phyloP scores from a whole-genome alignment of 345 rosid genomes.

The Lepidium sativum region DNA sequence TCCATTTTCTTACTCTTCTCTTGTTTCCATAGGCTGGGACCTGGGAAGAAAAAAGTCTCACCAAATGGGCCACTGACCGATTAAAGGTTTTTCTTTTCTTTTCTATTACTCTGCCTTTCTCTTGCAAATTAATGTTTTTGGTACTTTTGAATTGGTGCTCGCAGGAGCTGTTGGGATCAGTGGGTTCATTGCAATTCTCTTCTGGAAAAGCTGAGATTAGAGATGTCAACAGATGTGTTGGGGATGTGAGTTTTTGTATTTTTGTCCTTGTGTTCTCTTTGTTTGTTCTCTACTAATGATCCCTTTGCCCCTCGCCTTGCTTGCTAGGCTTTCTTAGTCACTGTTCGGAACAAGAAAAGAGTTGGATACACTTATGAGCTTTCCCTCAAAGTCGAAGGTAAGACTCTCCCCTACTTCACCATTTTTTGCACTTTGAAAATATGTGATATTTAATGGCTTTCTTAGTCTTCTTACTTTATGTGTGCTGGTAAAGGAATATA shows the following conservation, averaged over 20 bases:
- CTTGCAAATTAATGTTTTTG: neutral
- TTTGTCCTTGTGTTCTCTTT: neutral
- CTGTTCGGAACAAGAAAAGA: conserved; percentile 82
- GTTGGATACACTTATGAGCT: conserved; percentile 84
- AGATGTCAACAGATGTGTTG: conserved; percentile 62
- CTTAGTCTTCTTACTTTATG: neutral
- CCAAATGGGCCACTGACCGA: conserved; percentile 75
- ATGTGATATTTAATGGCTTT: neutral
- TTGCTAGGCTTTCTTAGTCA: conserved; percentile 81
- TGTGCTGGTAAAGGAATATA: neutral
- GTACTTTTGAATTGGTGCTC: neutral
- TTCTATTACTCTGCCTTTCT: neutral
- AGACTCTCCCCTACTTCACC: neutral
- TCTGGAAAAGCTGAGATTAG: conserved; percentile 63
- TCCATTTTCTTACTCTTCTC: neutral
- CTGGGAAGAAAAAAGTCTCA: conserved; percentile 92
- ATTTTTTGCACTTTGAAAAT: neutral
- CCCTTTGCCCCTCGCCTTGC: neutral
- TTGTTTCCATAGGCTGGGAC: conserved; percentile 65
- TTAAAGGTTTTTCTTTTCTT: conserved; percentile 52
- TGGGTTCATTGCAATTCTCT: conserved; percentile 59
- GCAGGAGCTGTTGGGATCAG: conserved; percentile 66
- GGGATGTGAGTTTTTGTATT: conserved; percentile 56
- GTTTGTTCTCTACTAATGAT: neutral
- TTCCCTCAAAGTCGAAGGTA: conserved; percentile 69